Base-by-base conservation (phyloP, 768 basidiomycete genomes). In the Boletellus ananas region DNA sequence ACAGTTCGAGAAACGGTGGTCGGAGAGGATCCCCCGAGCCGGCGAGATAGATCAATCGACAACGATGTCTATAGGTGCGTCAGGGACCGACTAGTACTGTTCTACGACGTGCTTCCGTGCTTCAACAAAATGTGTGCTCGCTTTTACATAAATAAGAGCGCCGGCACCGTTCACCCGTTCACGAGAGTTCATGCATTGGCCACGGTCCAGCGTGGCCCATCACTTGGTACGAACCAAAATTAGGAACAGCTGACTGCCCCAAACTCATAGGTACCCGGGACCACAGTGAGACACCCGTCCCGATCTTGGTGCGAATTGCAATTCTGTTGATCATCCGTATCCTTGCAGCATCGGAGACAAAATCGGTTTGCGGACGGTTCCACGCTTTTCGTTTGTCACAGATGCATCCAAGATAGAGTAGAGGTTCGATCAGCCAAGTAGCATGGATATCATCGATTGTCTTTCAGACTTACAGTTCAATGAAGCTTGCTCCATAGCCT, bases 271-370 rank as follows among this genome's bases (percentile, higher is more conserved):
- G 53, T 67, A 2, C 78, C 78, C 18, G 77, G 77, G 46, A 79
- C 63, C 17, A 75, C 74, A 34, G 50, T 57, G 16, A 61, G 60
- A 50, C 78, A 78, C 0, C 78, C 76, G 27, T 60, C 60, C 27
- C 69, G 67, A 58, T 79, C 78, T 47, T 70, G 67, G 57, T 79
- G 76, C 8, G 78, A 79, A 57, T 79, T 78, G 50, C 78, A 79
- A 46, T 77, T 74, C 41, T 58, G 39, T 53, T 79, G 78, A 43
- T 79, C 78, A 45, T 73, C 58, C 10, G 56, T 56, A 7, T 50
- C 49, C 29, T 64, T 59, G 56, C 79, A 79, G 62, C 78, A 79
- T 20, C 76, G 70, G 41, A 79, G 47, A 60, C 77, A 79, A 60
- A 79, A 79, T 14, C 77, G 70, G 47, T 67, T 68, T 27, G 69